A percentile compares a stretch with the other conserved stretches of the same genome.
Conservation (phyloP, 73 alveolate species). For the Paramecium octaurelia region DNA sequence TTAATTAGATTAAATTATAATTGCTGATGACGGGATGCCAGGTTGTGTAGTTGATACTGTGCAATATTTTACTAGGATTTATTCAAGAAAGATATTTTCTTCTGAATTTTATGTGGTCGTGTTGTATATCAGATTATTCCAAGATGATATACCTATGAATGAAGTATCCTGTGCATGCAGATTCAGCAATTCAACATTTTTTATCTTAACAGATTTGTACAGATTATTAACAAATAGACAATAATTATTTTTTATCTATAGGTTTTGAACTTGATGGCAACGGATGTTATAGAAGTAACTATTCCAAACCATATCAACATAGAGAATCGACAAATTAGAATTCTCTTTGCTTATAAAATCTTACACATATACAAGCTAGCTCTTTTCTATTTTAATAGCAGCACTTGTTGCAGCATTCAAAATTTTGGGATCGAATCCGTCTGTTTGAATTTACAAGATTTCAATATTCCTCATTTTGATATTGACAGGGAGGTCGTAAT, state of each 20-base stretch:
- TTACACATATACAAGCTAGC: background rate
- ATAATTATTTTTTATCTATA: background rate
- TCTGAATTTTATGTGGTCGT: background rate
- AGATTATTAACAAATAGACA: background rate
- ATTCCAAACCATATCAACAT: background rate
- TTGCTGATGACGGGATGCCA: background rate
- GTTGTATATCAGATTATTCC: slow-evolving; percentile 25
- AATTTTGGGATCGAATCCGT: background rate
- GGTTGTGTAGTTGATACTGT: background rate
- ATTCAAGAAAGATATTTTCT: background rate
- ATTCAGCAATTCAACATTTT: background rate
- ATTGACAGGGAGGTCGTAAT: background rate
- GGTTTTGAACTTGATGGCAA: background rate
- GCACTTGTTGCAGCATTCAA: slow-evolving; percentile 29
- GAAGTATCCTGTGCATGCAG: background rate
- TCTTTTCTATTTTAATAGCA: background rate
- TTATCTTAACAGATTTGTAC: background rate
- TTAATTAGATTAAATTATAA: background rate
- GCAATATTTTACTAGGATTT: background rate
- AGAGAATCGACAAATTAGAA: background rate
- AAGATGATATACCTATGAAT: background rate
- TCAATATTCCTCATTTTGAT: background rate
- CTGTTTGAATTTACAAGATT: background rate
- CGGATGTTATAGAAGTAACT: background rate
- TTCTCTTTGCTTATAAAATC: background rate